phyloP scores from a whole-genome alignment of 345 rosid species.

The Arabidopsis suecica region DNA sequence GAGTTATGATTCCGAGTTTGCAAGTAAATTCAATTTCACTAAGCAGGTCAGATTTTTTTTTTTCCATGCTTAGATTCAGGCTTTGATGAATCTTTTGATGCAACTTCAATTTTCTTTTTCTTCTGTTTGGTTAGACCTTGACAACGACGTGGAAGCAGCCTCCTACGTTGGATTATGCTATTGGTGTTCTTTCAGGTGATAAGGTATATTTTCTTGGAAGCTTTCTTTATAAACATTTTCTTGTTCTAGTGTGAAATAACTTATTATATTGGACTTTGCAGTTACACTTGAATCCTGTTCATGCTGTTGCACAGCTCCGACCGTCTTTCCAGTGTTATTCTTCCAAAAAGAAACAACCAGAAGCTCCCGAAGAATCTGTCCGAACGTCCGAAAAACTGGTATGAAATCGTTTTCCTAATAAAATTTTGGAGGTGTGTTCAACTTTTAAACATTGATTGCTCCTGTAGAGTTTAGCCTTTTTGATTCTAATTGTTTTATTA shows the following conservation, averaged over 20 bases:
- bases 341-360: conserved; percentile 48
- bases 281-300: conserved; percentile 82
- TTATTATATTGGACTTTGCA: conserved; percentile 49
- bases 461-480: background rate
- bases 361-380: conserved; percentile 47
- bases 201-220: conserved; percentile 54
- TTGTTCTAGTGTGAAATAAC: background rate
- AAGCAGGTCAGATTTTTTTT: conserved; percentile 62
- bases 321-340: conserved; percentile 62
- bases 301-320: conserved; percentile 84
- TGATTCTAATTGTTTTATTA: no score
- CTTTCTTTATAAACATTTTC: no score
- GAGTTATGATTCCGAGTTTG: conserved; percentile 56
- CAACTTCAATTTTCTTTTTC: conserved; percentile 4
- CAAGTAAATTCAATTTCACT: conserved; percentile 41
- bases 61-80: conserved; percentile 19
- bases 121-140: conserved; percentile 58
- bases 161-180: conserved; percentile 55
- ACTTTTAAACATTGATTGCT: background rate
- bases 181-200: conserved; percentile 75
- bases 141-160: conserved; percentile 58
- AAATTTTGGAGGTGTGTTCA: background rate
- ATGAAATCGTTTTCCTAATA: background rate
- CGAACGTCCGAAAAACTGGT: conserved; percentile 70
- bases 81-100: background rate